Evolutionary conservation across 306 rosid species (phyloP).

Genomic region (Datisca glomerata): DNA sequence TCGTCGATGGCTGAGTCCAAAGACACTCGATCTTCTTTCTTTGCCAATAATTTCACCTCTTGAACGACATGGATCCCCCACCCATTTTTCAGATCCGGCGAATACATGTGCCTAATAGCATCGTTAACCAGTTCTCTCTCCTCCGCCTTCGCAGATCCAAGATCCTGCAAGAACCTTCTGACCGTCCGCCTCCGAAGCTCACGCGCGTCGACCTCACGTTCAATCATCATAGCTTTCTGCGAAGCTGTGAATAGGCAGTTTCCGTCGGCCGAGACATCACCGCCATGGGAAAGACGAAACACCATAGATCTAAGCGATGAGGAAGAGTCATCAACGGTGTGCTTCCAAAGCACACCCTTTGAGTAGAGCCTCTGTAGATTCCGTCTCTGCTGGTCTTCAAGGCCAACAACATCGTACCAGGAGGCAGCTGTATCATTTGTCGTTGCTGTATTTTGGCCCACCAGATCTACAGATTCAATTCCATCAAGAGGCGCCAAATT

Average conservation of each 20-base stretch:
- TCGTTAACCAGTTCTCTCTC: slow-evolving; percentile 45
- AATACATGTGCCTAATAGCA: slow-evolving; percentile 73
- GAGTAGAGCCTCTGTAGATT: slow-evolving; percentile 63
- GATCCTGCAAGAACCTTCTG: slow-evolving; percentile 55
- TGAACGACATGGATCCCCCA: slow-evolving; percentile 96
- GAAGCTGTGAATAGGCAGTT: slow-evolving; percentile 93
- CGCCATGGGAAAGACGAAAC: slow-evolving; percentile 82
- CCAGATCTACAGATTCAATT: slow-evolving; percentile 49
- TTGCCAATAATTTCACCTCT: slow-evolving; percentile 87
- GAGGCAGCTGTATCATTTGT: slow-evolving; percentile 17
- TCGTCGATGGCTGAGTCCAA: slow-evolving; percentile 76
- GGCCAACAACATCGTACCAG: slow-evolving; percentile 79
- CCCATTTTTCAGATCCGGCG: slow-evolving; percentile 81
- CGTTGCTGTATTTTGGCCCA: slow-evolving; percentile 19
- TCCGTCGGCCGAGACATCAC: slow-evolving; percentile 90
- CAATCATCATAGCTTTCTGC: slow-evolving; percentile 54
- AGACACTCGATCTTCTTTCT: slow-evolving; percentile 60
- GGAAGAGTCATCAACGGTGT: slow-evolving; percentile 31
- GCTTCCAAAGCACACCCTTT: slow-evolving; percentile 91
- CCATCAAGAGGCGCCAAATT: slow-evolving; percentile 35
- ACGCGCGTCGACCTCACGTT: slow-evolving; percentile 45
- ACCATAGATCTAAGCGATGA: slow-evolving; percentile 44
- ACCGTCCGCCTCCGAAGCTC: slow-evolving; percentile 80
- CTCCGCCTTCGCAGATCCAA: slow-evolving; percentile 47
- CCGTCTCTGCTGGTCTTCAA: slow-evolving; percentile 84